Conservation (phyloP, 2,329 filamentous ascomycete genomes). For the Fusarium austroafricanum region DNA sequence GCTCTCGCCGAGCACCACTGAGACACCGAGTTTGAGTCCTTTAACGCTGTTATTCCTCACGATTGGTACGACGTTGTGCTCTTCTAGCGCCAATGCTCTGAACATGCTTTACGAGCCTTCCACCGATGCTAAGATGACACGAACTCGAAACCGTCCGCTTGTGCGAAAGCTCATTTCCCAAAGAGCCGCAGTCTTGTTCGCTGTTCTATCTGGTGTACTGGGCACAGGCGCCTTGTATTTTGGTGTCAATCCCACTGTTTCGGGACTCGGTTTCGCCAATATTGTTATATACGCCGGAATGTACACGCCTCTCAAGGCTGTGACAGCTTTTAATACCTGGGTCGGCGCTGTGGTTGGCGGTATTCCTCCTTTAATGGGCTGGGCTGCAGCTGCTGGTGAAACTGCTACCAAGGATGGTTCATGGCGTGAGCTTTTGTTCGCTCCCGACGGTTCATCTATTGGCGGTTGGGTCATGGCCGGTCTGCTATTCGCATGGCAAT, state of each 20-base stretch:
- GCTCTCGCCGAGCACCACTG: constrained; percentile 72
- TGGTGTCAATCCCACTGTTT: constrained; percentile 94
- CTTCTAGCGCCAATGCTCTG: constrained; percentile 90
- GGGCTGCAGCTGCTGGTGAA: constrained; percentile 93
- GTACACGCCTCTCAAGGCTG: constrained; percentile 92
- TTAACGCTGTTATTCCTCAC: constrained; percentile 94
- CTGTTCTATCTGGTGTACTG: constrained; percentile 73
- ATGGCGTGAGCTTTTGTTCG: constrained; percentile 82
- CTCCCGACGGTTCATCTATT: constrained; percentile 66
- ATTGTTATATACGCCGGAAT: constrained; percentile 90
- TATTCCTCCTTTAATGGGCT: constrained; percentile 97
- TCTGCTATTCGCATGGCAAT: constrained; percentile 94
- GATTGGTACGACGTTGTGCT: constrained; percentile 86
- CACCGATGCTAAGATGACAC: constrained; percentile 91
- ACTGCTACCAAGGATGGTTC: constrained; percentile 79
- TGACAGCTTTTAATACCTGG: constrained; percentile 93
- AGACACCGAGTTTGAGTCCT: constrained; percentile 85
- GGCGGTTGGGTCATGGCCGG: constrained; percentile 92
- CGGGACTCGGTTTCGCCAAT: constrained; percentile 85
- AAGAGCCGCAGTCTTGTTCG: constrained; percentile 81
- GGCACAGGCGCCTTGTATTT: constrained; percentile 83
- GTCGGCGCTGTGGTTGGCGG: constrained; percentile 91
- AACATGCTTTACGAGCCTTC: constrained; percentile 97
- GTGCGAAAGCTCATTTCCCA: constrained; percentile 82
- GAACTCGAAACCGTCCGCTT: constrained; percentile 91